Base-by-base conservation (phyloP, 495 filamentous ascomycete species). In the Aspergillus indologenus region DNA sequence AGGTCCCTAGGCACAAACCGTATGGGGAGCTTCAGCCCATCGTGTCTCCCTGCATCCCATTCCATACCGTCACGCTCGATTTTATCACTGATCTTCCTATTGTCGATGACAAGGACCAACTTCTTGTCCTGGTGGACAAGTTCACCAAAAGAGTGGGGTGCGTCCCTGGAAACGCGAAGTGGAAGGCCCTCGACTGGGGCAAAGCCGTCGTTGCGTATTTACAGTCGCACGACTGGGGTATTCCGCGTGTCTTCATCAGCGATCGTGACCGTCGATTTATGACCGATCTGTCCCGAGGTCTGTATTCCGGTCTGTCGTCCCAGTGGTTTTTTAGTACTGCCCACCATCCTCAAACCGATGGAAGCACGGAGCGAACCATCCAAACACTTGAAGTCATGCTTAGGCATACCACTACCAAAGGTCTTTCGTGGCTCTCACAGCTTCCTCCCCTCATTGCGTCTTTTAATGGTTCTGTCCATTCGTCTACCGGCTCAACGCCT, bases 331-430 rank as follows among this genome's bases (percentile, higher is more conserved):
- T 42, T 19, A 20, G 57, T 0, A 63, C 61, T 3, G 46, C 57
- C 0, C 63, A 59, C 31, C 61, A 70, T 49, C 57, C 58, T 1
- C 60, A 68, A 45, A 61, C 58, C 0, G 65, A 68, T 19, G 58
- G 58, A 12, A 29, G 55, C 20, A 59, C 53, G 8, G 53, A 70
- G 43, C 45, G 53, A 2, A 54, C 44, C n/a, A 70, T 65, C 46
- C 54, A 68, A 34, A 57, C 48, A 8, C 12, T 60, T 0, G 58
- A 70, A 42, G 63, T 65, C 26, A 46, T 44, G 14, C 14, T 67
- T 2, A 53, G 56, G 0, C 59, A 60, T 8, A 23, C 31, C 5
- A 22, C 18, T 44, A 43, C 18, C 34, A 15, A 40, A 14, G 5
- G 34, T 4, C 34, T 40, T 2, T 8, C 34, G 2, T 40, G 34